Percentiles rank a stretch among this genome's conserved stretches.
These are phyloP conservation scores for Eimeria zaria DNA, from an alignment of 169 alveolate genomes.

Conservation along the genomic window DNA sequence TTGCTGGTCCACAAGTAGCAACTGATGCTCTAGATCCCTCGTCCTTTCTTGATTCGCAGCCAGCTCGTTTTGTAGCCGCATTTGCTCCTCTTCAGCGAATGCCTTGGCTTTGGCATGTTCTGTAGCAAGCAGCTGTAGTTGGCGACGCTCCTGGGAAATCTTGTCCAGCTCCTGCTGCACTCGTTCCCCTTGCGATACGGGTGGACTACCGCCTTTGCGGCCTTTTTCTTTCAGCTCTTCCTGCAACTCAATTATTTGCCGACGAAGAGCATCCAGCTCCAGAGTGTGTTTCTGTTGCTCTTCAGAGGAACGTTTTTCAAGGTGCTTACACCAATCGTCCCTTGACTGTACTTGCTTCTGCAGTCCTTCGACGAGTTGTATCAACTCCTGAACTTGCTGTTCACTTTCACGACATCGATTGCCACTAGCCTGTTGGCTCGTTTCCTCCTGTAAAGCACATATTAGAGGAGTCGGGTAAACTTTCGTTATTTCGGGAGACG, in stretches of 20 bases:
- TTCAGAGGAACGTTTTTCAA: conserved; percentile 49
- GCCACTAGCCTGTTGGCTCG: background rate
- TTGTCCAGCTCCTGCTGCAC: conserved; percentile 32
- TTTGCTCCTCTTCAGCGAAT: conserved; percentile 44
- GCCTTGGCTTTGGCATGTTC: conserved; percentile 72
- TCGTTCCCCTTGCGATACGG: background rate
- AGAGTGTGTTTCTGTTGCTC: conserved; percentile 24
- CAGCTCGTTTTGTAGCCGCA: conserved; percentile 60
- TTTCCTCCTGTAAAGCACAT: background rate
- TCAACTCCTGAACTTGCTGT: conserved; percentile 39
- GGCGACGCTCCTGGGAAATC: conserved; percentile 26
- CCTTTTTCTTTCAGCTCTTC: conserved; percentile 24
- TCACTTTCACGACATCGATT: background rate
- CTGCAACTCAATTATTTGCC: conserved; percentile 24
- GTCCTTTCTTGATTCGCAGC: conserved; percentile 46
- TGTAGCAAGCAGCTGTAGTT: conserved; percentile 50
- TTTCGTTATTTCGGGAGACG: background rate
- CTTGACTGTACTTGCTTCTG: conserved; percentile 70
- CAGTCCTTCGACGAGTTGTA: conserved; percentile 40
- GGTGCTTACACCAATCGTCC: conserved; percentile 61
- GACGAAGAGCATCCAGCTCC: conserved; percentile 65
- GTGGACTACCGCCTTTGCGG: background rate
- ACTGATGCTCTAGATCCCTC: conserved; percentile 62
- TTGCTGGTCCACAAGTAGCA: conserved; percentile 61
- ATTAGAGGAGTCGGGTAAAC: background rate